phyloP scores from a whole-genome alignment of 2,329 filamentous ascomycete genomes.

The Ophiostoma australiae region DNA sequence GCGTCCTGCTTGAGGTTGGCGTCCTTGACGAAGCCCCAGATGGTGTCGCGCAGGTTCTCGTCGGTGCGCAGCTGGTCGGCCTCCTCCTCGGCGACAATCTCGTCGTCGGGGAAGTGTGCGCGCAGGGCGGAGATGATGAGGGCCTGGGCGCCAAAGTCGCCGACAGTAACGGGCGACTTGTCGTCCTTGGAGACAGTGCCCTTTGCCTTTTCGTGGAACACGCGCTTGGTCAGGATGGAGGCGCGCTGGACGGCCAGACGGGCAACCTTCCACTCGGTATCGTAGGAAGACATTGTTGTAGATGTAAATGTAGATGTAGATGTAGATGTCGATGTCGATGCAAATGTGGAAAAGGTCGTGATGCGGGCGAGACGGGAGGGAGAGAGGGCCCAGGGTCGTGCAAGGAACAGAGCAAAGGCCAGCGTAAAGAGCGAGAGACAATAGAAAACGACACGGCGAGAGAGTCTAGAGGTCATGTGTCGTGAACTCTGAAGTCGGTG shows the following conservation, averaged over 20 bases:
- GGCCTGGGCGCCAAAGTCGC: constrained; percentile 95
- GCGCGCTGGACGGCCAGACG: constrained; percentile 84
- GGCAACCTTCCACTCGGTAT: constrained; percentile 74
- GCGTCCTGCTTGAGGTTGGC: constrained; percentile 55
- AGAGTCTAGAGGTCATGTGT: not conserved
- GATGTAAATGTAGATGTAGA: not conserved
- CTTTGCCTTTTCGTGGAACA: constrained; percentile 78
- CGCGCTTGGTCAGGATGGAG: constrained; percentile 48
- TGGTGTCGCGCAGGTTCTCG: constrained; percentile 61
- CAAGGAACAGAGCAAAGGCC: constrained; percentile 2
- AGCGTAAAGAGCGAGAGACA: constrained; percentile 2
- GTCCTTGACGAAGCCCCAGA: constrained; percentile 76
- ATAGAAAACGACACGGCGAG: not conserved
- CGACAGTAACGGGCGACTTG: constrained; percentile 93
- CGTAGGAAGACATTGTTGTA: constrained; percentile 49
- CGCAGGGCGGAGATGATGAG: constrained; percentile 88
- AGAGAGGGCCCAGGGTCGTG: constrained; percentile 2
- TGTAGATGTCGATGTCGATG: not conserved
- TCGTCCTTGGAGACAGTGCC: constrained; percentile 92
- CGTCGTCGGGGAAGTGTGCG: constrained; percentile 83
- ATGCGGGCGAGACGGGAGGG: not conserved
- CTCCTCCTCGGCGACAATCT: constrained; percentile 94
- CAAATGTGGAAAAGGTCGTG: not conserved
- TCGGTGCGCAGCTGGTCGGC: constrained; percentile 73
- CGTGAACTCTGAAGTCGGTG: not conserved